phyloP scores from a whole-genome alignment of 352 stramenopile species.

The Pythium myriotylum region DNA sequence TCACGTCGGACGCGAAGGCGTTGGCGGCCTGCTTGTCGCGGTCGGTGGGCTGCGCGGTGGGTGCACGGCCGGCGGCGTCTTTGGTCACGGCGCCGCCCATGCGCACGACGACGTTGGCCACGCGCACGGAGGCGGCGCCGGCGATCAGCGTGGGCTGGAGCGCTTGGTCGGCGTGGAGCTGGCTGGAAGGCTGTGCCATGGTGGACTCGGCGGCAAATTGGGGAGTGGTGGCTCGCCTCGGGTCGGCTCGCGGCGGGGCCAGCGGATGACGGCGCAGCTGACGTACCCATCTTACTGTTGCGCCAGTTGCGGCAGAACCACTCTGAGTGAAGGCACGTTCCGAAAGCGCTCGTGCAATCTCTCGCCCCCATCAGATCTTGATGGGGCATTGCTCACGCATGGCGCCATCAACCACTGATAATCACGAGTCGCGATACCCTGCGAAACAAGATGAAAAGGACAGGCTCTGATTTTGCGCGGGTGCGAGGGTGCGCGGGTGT shows the following conservation, averaged over 20 bases:
- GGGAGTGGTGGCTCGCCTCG: constrained; percentile 5
- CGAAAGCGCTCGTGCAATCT: not conserved
- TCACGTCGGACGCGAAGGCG: constrained; percentile 16
- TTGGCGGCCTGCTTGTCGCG: not conserved
- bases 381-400: constrained; percentile 16
- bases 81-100: not conserved
- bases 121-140: constrained; percentile 5
- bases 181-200: constrained; percentile 9
- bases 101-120: constrained; percentile 10
- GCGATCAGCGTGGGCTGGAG: not conserved
- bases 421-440: not conserved
- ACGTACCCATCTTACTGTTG: constrained; percentile 23
- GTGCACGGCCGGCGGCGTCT: not conserved
- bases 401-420: not conserved
- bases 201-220: constrained; percentile 3
- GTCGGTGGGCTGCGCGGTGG: not conserved
- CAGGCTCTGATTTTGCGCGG: too few species aligned
- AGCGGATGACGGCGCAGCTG: constrained; percentile 16
- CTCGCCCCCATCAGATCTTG: constrained; percentile 14
- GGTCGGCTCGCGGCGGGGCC: not conserved
- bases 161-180: not conserved
- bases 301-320: constrained; percentile 3
- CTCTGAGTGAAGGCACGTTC: not conserved
- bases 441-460: too few species aligned
- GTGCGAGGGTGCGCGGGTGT: too few species aligned